Evolutionary conservation across 768 basidiomycete species (phyloP), one percentile per base, ranked within the genome.

Genomic region (Mrakia gelida): DNA sequence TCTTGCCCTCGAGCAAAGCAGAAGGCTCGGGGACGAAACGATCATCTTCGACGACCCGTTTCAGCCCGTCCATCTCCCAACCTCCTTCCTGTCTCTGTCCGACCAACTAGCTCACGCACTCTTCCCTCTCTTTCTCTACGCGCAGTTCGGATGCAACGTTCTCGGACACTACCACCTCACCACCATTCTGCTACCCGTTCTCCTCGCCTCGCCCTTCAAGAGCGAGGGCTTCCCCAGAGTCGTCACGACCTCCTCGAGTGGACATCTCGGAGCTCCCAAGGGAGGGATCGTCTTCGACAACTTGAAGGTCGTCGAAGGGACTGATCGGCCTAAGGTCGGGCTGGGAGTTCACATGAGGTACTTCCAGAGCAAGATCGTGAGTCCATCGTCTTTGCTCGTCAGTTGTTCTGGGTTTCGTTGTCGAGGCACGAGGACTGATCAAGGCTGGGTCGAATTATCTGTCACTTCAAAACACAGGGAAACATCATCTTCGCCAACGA

Each of bases 401-500:
- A 8, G 28, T 38, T 9, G 26, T 67, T 67, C 23, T 49, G 32
- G 34, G n/a, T 41, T 30, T 49, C 15, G 28, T 41, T 26, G 7
- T 52, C 49, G 49, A 18, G 18, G 21, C 49, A 16, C 49, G 49
- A 45, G 11, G 7, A 52, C 49, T 52, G 45, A 49, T 49, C 45
- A n/a, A n/a, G n/a, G n/a, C n/a, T n/a, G n/a, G n/a, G n/a, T n/a
- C n/a, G n/a, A n/a, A n/a, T n/a, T n/a, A n/a, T n/a, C n/a, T n/a
- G n/a, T n/a, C n/a, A n/a, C n/a, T n/a, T n/a, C n/a, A n/a, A n/a
- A n/a, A n/a, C n/a, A n/a, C n/a, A n/a, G 67, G 76, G 77, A 32
- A 81, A 81, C 79, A 71, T 81, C 61, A 45, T 80, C 15, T 52
- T 80, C 49, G 77, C 80, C 8, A 72, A 81, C 56, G 73, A 80